A percentile compares a stretch with the other conserved stretches of the same genome.
Conservation (phyloP, 768 basidiomycete species). For the Suillus plorans region DNA sequence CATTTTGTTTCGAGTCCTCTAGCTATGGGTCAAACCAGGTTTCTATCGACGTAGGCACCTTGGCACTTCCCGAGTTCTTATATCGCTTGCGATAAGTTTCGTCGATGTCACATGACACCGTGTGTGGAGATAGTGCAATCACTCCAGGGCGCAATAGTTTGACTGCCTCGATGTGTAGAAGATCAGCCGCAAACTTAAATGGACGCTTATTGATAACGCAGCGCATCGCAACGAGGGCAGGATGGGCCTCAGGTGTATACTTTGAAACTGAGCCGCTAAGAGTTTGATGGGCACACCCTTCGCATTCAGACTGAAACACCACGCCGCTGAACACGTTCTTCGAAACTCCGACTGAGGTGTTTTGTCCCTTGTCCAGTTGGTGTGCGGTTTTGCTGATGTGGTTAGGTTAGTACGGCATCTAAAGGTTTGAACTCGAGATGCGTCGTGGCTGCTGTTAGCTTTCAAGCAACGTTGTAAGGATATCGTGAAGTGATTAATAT, state of each 20-base stretch:
- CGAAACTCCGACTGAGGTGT: too few relatives aligned
- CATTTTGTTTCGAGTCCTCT: too few relatives aligned
- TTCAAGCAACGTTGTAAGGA: neutral
- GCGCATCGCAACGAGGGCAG: constrained; percentile 25
- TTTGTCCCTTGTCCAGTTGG: too few relatives aligned
- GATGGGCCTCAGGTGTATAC: constrained; percentile 11
- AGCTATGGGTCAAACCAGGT: too few relatives aligned
- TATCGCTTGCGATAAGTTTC: constrained; percentile 15
- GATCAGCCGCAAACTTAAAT: constrained; percentile 25
- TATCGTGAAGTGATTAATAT: neutral
- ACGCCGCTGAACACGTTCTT: too few relatives aligned
- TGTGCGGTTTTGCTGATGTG: too few relatives aligned
- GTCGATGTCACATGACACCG: constrained; percentile 21
- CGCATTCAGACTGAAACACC: too few relatives aligned
- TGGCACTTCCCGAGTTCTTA: neutral
- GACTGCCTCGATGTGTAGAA: constrained; percentile 25
- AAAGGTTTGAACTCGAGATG: neutral
- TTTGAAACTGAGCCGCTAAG: too few relatives aligned
- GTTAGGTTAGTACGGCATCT: too few relatives aligned
- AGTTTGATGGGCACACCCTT: too few relatives aligned
- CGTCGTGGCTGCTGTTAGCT: neutral
- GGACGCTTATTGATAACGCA: constrained; percentile 22
- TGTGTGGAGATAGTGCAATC: constrained; percentile 21
- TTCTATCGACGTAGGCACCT: too few relatives aligned
- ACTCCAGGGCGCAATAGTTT: constrained; percentile 29